These are phyloP conservation scores for Hortaea werneckii DNA, from an alignment of 2,329 filamentous ascomycete genomes.

Conservation along the genomic window DNA sequence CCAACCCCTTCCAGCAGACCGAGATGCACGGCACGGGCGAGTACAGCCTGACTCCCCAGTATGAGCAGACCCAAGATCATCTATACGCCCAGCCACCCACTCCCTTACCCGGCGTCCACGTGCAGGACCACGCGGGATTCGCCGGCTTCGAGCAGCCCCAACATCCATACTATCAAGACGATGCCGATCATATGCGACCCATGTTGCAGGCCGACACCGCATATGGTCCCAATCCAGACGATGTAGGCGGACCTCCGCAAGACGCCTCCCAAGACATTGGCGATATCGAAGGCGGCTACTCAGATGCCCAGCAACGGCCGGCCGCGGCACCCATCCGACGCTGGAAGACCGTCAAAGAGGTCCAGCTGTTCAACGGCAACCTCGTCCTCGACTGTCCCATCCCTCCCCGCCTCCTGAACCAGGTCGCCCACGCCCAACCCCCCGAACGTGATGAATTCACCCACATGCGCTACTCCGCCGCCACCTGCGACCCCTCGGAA, in stretches of 20 bases:
- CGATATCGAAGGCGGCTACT: slow-evolving; percentile 27
- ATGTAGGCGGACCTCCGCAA: slow-evolving; percentile 23
- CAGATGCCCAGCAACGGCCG: slow-evolving; percentile 39
- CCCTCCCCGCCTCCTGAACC: slow-evolving; percentile 74
- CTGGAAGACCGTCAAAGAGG: slow-evolving; percentile 98
- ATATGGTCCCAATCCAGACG: slow-evolving; percentile 51
- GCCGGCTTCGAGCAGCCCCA: slow-evolving; percentile 23
- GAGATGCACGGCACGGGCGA: slow-evolving; percentile 43
- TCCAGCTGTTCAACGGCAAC: slow-evolving; percentile 88
- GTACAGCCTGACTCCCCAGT: slow-evolving; percentile 63
- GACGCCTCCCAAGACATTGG: slow-evolving; percentile 28
- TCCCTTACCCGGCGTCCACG: slow-evolving; percentile 20
- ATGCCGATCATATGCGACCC: slow-evolving; percentile 57
- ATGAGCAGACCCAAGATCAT: slow-evolving; percentile 68
- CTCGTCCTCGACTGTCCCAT: slow-evolving; percentile 94
- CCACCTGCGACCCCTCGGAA: slow-evolving; percentile 82
- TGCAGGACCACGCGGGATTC: slow-evolving; percentile 40
- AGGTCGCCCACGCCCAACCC: slow-evolving; percentile 70
- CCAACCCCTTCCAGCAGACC: slow-evolving; percentile 28
- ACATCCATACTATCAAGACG: slow-evolving; percentile 50
- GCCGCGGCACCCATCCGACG: slow-evolving; percentile 60
- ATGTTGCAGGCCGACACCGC: slow-evolving; percentile 59
- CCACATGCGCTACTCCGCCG: slow-evolving; percentile 87
- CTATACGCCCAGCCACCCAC: slow-evolving; percentile 32
- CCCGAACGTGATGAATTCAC: slow-evolving; percentile 82